These are phyloP conservation scores for Sphenostylis stenocarpa DNA, from an alignment of 306 rosid genomes.

Conservation along the genomic window DNA sequence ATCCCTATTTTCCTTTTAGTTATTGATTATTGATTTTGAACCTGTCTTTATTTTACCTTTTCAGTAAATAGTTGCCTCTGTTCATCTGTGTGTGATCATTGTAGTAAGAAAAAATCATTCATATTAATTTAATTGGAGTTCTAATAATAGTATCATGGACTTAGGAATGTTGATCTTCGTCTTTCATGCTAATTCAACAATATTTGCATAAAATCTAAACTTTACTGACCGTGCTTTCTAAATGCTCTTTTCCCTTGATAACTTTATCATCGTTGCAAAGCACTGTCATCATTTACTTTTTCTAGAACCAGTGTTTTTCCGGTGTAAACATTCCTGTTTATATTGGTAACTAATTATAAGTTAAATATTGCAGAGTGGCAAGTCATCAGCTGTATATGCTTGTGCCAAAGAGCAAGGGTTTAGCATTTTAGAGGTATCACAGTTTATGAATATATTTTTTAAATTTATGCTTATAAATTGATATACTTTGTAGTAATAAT, in stretches of 20 bases:
- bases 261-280: not conserved
- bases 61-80: not conserved
- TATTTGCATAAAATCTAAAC: constrained; percentile 4
- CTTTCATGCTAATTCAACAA: not conserved
- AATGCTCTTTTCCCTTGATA: not conserved
- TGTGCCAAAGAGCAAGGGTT: constrained; percentile 92
- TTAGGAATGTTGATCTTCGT: not conserved
- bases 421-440: constrained; percentile 77
- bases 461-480: constrained; percentile 12
- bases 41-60: not conserved
- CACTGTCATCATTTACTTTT: constrained; percentile 20
- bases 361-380: constrained; percentile 82
- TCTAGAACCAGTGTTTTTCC: not conserved
- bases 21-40: not conserved
- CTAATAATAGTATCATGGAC: not conserved
- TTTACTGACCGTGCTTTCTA: not conserved
- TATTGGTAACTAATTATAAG: constrained; percentile 33
- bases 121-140: not conserved
- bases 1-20: constrained; percentile 2
- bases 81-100: not conserved
- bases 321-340: constrained; percentile 1
- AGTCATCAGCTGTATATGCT: constrained; percentile 95
- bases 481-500: too few relatives aligned
- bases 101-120: not conserved
- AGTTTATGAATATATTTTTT: not conserved